Evolutionary conservation across 306 rosid species (phyloP).

Genomic region (Morella rubra): DNA sequence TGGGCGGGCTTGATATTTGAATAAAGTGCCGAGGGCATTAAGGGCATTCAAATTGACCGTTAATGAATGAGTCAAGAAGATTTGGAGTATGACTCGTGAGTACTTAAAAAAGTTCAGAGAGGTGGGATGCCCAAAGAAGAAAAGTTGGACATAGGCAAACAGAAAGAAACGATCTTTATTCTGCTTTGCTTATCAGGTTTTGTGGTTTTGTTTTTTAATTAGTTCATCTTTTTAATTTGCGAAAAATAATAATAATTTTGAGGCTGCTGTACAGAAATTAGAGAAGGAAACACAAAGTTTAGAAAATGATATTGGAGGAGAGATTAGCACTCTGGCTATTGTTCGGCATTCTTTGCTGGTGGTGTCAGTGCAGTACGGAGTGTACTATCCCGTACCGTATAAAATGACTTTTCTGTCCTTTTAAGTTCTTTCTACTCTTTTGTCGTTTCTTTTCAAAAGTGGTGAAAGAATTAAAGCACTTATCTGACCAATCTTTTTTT

Average conservation of each 20-base stretch:
- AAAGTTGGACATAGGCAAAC: background rate
- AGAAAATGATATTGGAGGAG: background rate
- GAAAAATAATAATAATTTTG: slow-evolving; percentile 8
- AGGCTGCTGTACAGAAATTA: slow-evolving; percentile 17
- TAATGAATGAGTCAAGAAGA: background rate
- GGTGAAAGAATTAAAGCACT: too few relatives aligned
- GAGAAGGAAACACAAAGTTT: background rate
- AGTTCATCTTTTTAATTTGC: background rate
- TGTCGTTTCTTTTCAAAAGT: too few relatives aligned
- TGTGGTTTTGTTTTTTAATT: background rate
- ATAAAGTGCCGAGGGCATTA: slow-evolving; percentile 1
- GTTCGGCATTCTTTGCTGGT: too few relatives aligned
- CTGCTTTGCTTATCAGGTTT: too few relatives aligned
- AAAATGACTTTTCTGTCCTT: too few relatives aligned
- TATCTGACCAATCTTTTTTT: too few relatives aligned
- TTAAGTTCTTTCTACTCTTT: too few relatives aligned
- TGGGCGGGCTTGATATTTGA: slow-evolving; percentile 19
- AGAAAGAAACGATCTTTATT: slow-evolving; percentile 6
- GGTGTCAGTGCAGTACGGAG: too few relatives aligned
- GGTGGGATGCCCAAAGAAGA: too few relatives aligned
- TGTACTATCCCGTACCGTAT: too few relatives aligned
- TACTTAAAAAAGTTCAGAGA: background rate
- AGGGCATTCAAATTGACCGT: slow-evolving; percentile 17
- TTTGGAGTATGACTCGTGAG: background rate
- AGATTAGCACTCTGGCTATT: too few relatives aligned